Evolutionary conservation across 2,329 filamentous ascomycete species (phyloP), one percentile per base, ranked within the genome.

Genomic region (Elsinoe perseae): DNA sequence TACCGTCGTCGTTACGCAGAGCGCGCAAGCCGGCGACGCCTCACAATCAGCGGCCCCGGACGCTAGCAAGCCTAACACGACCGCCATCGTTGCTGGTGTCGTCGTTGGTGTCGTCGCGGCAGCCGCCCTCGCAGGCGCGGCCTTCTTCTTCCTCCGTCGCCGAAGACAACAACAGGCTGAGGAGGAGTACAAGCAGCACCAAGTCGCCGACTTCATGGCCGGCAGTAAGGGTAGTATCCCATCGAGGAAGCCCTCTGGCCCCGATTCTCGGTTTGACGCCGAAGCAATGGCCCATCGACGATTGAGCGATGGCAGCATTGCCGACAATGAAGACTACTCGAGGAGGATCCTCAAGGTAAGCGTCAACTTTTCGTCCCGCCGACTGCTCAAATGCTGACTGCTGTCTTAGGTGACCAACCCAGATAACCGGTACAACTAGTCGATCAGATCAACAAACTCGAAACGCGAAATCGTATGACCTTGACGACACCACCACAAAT

Each of bases 281-380:
- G 84, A 79, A 57, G 81, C 90, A 61, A 85, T 95, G 80, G 85
- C 86, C 58, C 82, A 90, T 64, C 80, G 89, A 68, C 83, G 91
- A 72, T 81, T 92, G 75, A 96, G 92, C 73, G 89, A 93, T 66
- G 92, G 92, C 64, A 96, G 91, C 72, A 96, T 97, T 71, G 92
- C 91, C 54, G 92, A 97, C 71, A 95, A 96, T 73, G 84, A 95
- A 73, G 92, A 97, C 71, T 97, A 95, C 75, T 96, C 92, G 61
- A 84, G 92, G 74, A 87, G 88, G 74, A 96, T 97, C 72, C 81
- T 97, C 68, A 88, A 95, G 83, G 92, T 95, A 48, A 16, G 30
- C 48, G 9, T 75, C 44, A 28, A 48, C 9, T 38, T 16, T 38
- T 25, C 30, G 44, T 48, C 21, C 21, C 16, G 34, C 16, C 43